Conservation (phyloP, 129 eudicot genomes). For the Heracleum sosnowskyi region DNA sequence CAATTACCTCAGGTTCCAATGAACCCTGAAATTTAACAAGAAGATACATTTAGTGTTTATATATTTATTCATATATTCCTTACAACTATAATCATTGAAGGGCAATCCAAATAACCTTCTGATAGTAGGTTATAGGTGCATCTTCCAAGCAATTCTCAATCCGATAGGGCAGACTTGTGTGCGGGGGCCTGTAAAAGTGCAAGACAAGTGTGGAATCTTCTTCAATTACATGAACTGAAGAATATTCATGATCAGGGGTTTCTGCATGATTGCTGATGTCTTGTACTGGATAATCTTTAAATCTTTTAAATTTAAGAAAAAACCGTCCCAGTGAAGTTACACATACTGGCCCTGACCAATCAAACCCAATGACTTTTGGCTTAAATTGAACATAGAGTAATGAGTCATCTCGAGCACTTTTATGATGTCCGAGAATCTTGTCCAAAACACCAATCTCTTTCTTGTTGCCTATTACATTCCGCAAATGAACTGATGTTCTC, state of each 20-base stretch:
- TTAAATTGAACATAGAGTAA: constrained; percentile 78
- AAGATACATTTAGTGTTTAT: too few species aligned
- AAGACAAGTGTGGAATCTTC: constrained; percentile 76
- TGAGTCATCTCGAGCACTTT: too few species aligned
- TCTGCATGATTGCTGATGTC: constrained; percentile 20
- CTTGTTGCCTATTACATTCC: constrained; percentile 33
- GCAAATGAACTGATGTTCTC: constrained; percentile 56
- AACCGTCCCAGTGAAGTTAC: constrained; percentile 91
- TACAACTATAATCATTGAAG: too few species aligned
- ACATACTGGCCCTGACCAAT: constrained; percentile 97
- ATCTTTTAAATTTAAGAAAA: too few species aligned
- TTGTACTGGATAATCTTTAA: constrained; percentile 30
- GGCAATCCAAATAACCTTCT: constrained; percentile 55
- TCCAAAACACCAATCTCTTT: constrained; percentile 51
- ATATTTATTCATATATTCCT: too few species aligned
- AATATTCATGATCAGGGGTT: constrained; percentile 39
- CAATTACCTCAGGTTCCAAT: constrained; percentile 62
- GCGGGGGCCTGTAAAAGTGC: constrained; percentile 64
- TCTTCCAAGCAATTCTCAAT: constrained; percentile 70
- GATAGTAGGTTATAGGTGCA: constrained; percentile 69
- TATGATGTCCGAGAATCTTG: constrained; percentile 72
- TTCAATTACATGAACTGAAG: constrained; percentile 73
- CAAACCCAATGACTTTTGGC: constrained; percentile 38
- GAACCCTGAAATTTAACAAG: constrained; percentile 53
- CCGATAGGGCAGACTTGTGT: constrained; percentile 63